Evolutionary conservation across 192 early-diverging fungal species (phyloP), one percentile per base, ranked within the genome.

Genomic region (Coemansia nantahalensis): DNA sequence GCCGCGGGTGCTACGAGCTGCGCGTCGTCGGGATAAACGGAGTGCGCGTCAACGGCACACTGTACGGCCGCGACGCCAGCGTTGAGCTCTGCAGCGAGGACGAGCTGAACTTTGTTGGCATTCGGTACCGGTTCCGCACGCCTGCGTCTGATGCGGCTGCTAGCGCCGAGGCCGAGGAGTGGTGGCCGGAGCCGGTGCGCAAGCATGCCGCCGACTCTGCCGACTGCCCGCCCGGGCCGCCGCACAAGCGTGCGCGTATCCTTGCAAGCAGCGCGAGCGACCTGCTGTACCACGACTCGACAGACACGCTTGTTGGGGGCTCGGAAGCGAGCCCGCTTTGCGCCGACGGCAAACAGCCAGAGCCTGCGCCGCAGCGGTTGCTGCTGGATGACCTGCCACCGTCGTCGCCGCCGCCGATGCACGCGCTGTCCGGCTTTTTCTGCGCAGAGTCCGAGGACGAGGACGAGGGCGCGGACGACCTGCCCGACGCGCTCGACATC

Each of bases 51-150:
- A 73, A 75, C 39, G 63, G 57, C 36, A 31, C 28, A 30, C 60
- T 79, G 26, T 39, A 71, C 33, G 28, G 36, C 5, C 48, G 48
- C 8, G 68, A 48, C 14, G 23, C 78, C 22, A 43, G 22, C 13
- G 45, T 65, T 11, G 54, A 31, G 10, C 58, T 79, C 47, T 15
- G 15, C 31, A 39, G 39, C 40, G 57, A 54, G 45, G 67, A 74
- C 39, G 54, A 66, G 44, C 40, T 79, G 34, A 73, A 76, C 50
- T 79, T 79, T 68, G 71, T 79, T 8, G 78, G 78, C 19, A 56
- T 76, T 45, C 52, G 50, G 39, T 79, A 59, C 64, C 35, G 35
- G 38, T 79, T 79, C 59, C 56, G 67, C 21, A 45, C 35, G 11
- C 70, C 63, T 12, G 30, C 31, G 31, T 11, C 31, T 10, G 56